These are phyloP conservation scores for Tylopilus sp. DNA, from an alignment of 1,284 basidiomycete species.

Conservation along the genomic window DNA sequence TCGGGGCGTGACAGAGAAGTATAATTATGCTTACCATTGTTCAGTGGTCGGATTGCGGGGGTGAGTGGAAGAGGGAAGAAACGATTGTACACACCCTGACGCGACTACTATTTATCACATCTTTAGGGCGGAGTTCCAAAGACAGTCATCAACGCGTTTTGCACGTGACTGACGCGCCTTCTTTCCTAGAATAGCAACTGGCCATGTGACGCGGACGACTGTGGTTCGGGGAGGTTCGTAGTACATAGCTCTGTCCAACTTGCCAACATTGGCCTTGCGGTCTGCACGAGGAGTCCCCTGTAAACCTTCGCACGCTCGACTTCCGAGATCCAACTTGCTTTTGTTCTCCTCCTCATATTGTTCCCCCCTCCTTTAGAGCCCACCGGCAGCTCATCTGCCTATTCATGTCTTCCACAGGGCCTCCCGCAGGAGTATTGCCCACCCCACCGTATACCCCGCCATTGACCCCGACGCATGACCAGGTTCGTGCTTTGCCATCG, in stretches of 20 bases:
- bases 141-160: constrained; percentile 30
- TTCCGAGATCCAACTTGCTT: constrained; percentile 21
- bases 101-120: constrained; percentile 31
- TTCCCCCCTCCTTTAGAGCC: constrained; percentile 6
- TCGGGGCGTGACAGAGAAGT: neutral
- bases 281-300: constrained; percentile 29
- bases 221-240: constrained; percentile 13
- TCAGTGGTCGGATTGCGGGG: neutral
- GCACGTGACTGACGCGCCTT: constrained; percentile 33
- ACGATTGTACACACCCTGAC: constrained; percentile 7
- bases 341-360: constrained; percentile 5
- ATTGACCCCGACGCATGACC: constrained; percentile 39
- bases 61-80: constrained; percentile 12
- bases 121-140: constrained; percentile 34
- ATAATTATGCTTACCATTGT: constrained; percentile 20
- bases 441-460: constrained; percentile 24
- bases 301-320: constrained; percentile 22
- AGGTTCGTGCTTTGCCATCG: constrained; percentile 34
- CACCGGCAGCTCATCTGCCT: constrained; percentile 26
- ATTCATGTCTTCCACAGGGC: constrained; percentile 33
- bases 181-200: constrained; percentile 17
- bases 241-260: constrained; percentile 3
- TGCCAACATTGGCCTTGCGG: constrained; percentile 28
- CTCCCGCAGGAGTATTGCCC: constrained; percentile 32
- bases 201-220: constrained; percentile 16